Base-by-base conservation (phyloP, 2,329 filamentous ascomycete species). In the Penicillium sp. region DNA sequence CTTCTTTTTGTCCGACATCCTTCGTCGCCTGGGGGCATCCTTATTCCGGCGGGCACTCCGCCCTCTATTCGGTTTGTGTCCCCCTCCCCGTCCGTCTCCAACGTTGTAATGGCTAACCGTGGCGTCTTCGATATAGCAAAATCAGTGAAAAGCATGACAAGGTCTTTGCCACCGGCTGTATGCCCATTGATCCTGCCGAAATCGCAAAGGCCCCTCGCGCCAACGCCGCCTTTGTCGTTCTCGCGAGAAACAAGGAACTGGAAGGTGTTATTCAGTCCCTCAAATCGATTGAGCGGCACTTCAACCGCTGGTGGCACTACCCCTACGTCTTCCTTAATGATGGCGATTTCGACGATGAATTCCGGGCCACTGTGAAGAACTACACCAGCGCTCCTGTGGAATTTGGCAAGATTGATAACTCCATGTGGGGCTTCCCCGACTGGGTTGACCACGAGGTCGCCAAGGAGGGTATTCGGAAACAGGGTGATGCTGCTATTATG, bases 241-340 rank as follows among this genome's bases (percentile, higher is more conserved):
- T 98, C 52, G 93, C 93, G 47, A 80, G 93, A 62, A 97, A 98
- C 69, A 95, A 95, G 78, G 93, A 98, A 74, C 72, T 98, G 57
- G 91, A 95, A 0, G 93, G 93, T 52, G 93, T 98, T 33, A 83
- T 98, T 57, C 89, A 97, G 72, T 97, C 93, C 8, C 81, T 98
- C 70, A 96, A 96, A 76, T 97, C 92, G 38, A 91, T 98, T 60
- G 93, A 98, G 76, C 83, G 93, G 62, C 93, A 98, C 73, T 98
- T 98, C 82, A 98, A 98, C 74, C 83, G 91, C 59, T 98, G 92
- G 91, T 98, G 90, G 70, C 84, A 97, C 72, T 98, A 98, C 70
- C 93, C 93, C 24, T 98, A 97, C 68, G 92, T 97, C 60, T 97
- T 98, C 72, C 78, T 98, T 60, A 98, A 98, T 73, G 92, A 98